Percentiles rank a stretch among this genome's conserved stretches.
phyloP scores from a whole-genome alignment of 2,329 filamentous ascomycete species.

The Fusarium newnesense region DNA sequence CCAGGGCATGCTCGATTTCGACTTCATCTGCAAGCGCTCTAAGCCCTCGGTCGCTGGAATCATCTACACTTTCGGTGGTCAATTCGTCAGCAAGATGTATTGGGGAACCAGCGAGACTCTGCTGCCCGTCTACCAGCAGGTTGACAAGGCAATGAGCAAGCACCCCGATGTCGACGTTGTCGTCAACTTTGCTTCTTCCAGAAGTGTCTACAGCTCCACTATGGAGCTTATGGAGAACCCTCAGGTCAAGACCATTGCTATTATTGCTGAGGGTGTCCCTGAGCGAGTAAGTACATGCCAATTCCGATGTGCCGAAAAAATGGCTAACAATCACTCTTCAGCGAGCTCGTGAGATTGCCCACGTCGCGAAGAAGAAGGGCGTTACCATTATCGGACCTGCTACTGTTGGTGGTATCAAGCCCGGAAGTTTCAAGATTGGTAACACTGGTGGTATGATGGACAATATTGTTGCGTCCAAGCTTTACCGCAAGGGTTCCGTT shows the following conservation, averaged over 20 bases:
- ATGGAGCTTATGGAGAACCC: conserved; percentile 98
- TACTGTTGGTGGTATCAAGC: conserved; percentile 99
- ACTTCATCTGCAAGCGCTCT: conserved; percentile 99
- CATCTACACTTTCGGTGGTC: conserved; percentile 99
- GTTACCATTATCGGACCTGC: conserved; percentile 99
- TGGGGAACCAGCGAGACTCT: conserved; percentile 99
- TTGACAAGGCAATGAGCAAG: conserved; percentile 92
- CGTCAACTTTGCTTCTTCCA: conserved; percentile 99
- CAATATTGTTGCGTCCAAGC: conserved; percentile 99
- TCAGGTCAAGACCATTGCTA: conserved; percentile 98
- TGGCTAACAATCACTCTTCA: conserved; percentile 49
- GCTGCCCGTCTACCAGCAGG: conserved; percentile 96
- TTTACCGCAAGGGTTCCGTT: conserved; percentile 98
- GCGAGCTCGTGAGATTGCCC: conserved; percentile 97
- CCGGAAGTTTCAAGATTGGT: conserved; percentile 98
- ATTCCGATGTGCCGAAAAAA: conserved; percentile 1
- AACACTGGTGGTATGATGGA: conserved; percentile 99
- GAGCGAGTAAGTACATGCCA: conserved; percentile 78
- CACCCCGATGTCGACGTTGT: conserved; percentile 97
- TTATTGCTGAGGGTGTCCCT: conserved; percentile 98
- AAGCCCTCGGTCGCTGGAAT: conserved; percentile 97
- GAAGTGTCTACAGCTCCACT: conserved; percentile 97
- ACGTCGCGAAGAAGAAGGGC: conserved; percentile 97
- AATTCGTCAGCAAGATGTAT: conserved; percentile 99
- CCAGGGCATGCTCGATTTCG: conserved; percentile 97